phyloP scores from a whole-genome alignment of 1,139 yeast species.

The Pichia sp. region DNA sequence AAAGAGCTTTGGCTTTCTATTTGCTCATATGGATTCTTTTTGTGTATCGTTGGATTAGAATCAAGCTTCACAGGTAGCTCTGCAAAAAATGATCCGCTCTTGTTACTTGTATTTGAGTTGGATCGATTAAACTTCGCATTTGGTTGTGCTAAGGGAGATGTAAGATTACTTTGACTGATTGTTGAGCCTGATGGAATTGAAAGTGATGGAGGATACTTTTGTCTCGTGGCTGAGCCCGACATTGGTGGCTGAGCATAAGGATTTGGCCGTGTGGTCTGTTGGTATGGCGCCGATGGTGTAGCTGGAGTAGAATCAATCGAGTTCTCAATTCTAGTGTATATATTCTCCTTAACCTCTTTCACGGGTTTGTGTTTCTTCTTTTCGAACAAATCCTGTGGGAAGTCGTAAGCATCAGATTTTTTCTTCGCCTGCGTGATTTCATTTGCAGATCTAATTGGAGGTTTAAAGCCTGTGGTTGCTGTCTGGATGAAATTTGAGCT shows the following conservation, averaged over 20 bases:
- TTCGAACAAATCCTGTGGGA: constrained; percentile 56
- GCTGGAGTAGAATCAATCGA: neutral
- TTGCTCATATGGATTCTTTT: constrained; percentile 19
- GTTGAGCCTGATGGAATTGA: neutral
- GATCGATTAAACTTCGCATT: constrained; percentile 4
- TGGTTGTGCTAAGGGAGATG: neutral
- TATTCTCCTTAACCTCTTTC: constrained; percentile 27
- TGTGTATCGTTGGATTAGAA: constrained; percentile 6
- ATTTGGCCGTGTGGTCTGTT: too few relatives aligned
- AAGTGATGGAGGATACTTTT: neutral
- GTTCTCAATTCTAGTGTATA: constrained; percentile 23
- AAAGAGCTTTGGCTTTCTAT: constrained; percentile 4
- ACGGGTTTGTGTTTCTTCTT: constrained; percentile 25
- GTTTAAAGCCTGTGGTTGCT: neutral
- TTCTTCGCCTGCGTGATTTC: constrained; percentile 41
- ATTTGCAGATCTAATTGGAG: constrained; percentile 14
- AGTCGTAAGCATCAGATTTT: constrained; percentile 71
- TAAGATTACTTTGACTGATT: neutral
- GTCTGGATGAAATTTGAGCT: neutral
- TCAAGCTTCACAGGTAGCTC: constrained; percentile 31
- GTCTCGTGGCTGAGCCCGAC: neutral
- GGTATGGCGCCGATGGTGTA: neutral
- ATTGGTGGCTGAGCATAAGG: constrained; percentile 8
- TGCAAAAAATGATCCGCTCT: constrained; percentile 36
- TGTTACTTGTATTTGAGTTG: constrained; percentile 5